Conservation (phyloP, 441 rosid species). For the Lepidium campestre region DNA sequence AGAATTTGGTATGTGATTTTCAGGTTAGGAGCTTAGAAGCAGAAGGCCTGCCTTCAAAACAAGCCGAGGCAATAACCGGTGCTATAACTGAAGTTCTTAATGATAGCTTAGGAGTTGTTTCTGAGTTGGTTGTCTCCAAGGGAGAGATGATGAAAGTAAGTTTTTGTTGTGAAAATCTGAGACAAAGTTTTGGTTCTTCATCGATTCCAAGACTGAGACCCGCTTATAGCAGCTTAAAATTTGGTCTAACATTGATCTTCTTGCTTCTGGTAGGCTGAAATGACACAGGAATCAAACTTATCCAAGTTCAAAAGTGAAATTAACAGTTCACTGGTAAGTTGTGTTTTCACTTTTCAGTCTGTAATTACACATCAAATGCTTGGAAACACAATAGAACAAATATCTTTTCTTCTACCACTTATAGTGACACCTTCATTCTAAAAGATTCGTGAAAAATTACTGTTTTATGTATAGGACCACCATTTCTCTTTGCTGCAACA, state of each 20-base stretch:
- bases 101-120: slow-evolving; percentile 54
- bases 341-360: neutral
- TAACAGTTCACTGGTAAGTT: slow-evolving; percentile 47
- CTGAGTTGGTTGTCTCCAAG: slow-evolving; percentile 53
- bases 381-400: neutral
- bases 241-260: neutral
- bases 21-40: slow-evolving; percentile 68
- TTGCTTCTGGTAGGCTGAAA: slow-evolving; percentile 38
- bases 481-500: slow-evolving; percentile 60
- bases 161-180: neutral
- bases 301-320: slow-evolving; percentile 61
- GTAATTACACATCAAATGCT: neutral
- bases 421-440: neutral
- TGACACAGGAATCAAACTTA: slow-evolving; percentile 53
- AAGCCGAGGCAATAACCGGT: slow-evolving; percentile 59
- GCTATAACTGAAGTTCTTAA: slow-evolving; percentile 51
- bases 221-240: neutral
- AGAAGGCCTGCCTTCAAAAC: slow-evolving; percentile 57
- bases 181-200: neutral
- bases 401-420: neutral
- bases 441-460: neutral
- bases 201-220: neutral
- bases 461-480: slow-evolving; percentile 36
- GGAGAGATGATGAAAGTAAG: slow-evolving; percentile 60
- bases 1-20: neutral